Evolutionary conservation across 768 basidiomycete species (phyloP).

Genomic region (Mycena vulgaris): DNA sequence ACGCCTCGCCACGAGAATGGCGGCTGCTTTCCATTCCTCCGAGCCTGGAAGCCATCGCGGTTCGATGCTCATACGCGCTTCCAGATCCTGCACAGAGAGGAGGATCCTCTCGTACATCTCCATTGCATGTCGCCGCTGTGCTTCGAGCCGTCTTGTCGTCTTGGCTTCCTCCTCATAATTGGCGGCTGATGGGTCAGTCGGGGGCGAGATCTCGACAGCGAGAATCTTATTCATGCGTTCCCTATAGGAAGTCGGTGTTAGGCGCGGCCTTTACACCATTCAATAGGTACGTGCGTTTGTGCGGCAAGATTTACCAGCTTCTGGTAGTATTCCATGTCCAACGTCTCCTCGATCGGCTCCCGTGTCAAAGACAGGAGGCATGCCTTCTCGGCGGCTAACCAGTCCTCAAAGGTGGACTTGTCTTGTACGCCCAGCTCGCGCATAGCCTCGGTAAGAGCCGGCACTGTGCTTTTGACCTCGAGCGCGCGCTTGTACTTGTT

Average conservation of each 20-base stretch:
- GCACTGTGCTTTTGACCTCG: neutral
- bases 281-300: too few species aligned
- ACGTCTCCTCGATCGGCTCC: constrained; percentile 12
- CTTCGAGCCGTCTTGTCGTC: neutral
- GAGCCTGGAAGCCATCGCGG: neutral
- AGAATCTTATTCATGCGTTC: neutral
- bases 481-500: constrained; percentile 16
- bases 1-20: neutral
- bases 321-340: constrained; percentile 13
- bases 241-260: neutral
- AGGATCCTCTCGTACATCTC: neutral
- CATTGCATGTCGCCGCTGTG: neutral
- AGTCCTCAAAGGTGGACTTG: neutral
- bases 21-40: neutral
- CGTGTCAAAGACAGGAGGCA: neutral
- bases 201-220: too few species aligned
- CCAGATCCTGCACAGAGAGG: neutral
- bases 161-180: neutral
- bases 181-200: constrained; percentile 11
- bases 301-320: constrained; percentile 2
- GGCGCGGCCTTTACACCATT: too few species aligned
- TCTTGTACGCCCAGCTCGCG: neutral
- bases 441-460: neutral
- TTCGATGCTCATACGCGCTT: neutral
- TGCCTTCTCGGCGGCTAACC: neutral